Base-by-base conservation (phyloP, 345 rosid species). In the Pugionium dolabratum region DNA sequence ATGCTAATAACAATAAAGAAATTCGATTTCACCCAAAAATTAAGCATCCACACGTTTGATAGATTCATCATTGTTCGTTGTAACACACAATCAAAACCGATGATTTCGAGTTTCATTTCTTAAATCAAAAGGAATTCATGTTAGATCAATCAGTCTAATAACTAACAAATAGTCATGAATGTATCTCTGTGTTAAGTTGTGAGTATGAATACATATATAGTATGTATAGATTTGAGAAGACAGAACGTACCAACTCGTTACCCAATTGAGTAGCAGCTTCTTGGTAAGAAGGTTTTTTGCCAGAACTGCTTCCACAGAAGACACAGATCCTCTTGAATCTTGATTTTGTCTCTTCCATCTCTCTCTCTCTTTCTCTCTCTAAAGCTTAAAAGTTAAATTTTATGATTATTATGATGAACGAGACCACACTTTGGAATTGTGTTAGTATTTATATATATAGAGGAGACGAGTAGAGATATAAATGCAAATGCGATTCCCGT, bases 291-390 rank as follows among this genome's bases (percentile, higher is more conserved):
- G 83, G 26, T 72, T 85, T 91, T 73, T 86, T 91, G 52, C 97
- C 94, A 0, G 93, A 73, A 72, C 86, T 81, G 82, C 96, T 91
- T 9, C 96, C 94, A 56, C 96, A 88, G 45, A 91, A 91, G 50
- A 91, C 97, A 75, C 97, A 91, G 59, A 91, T 84, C 79, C 96
- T 83, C 72, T 75, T 59, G 68, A 91, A 91, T 80, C 91, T 86
- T 0, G 97, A 84, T 73, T 79, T 79, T 60, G 78, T 74, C 67
- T 77, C 78, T 66, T 81, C 85, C 86, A 79, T 81, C 5, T 56
- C 41, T 51, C 11, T 25, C 18, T 33, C 28, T 44, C 30, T 55
- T n/a, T n/a, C n/a, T 74, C 45, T 60, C 43, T 62, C 37, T 72
- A 1, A 3, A 40, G 70, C 69, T 74, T 60, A 30, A 61, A 67